Conservation (phyloP, 176 grass and related monocot species). For the Cymbopogon citratus region DNA sequence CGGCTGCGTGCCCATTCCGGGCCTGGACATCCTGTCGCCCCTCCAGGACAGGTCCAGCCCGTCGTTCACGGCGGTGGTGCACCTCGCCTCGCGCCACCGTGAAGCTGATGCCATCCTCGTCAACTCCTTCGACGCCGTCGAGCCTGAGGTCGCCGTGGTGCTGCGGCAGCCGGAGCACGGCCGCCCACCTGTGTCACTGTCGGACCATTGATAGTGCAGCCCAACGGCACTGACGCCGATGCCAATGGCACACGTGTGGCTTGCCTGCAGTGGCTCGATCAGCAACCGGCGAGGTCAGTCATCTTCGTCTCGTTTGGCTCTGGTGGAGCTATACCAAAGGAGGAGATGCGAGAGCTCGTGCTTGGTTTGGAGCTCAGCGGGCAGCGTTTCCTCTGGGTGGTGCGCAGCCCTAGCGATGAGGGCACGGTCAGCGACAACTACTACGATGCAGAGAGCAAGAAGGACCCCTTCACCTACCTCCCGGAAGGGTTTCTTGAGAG, state of each 20-base stretch:
- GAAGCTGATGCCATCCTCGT: constrained; percentile 14
- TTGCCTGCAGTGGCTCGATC: constrained; percentile 55
- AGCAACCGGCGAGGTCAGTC: background rate
- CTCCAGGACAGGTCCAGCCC: constrained; percentile 17
- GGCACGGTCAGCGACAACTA: too few species aligned
- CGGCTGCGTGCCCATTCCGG: constrained; percentile 51
- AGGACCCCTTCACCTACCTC: background rate
- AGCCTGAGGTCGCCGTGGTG: constrained; percentile 20
- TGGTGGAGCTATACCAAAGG: background rate
- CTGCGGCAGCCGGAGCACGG: constrained; percentile 5
- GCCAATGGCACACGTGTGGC: background rate
- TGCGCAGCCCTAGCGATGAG: background rate
- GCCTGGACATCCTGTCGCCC: constrained; percentile 30
- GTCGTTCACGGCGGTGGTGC: constrained; percentile 27
- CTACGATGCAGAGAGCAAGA: background rate
- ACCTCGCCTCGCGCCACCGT: constrained; percentile 24
- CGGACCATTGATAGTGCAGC: constrained; percentile 10
- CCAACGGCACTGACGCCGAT: too few species aligned
- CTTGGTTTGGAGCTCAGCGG: background rate
- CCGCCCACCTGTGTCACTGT: constrained; percentile 25
- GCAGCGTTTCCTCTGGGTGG: background rate
- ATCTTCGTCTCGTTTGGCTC: background rate
- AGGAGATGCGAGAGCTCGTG: background rate
- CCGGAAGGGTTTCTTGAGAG: background rate
- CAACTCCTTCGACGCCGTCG: constrained; percentile 54